Base-by-base conservation (phyloP, 2,329 filamentous ascomycete species). In the Pezicula carpinea region DNA sequence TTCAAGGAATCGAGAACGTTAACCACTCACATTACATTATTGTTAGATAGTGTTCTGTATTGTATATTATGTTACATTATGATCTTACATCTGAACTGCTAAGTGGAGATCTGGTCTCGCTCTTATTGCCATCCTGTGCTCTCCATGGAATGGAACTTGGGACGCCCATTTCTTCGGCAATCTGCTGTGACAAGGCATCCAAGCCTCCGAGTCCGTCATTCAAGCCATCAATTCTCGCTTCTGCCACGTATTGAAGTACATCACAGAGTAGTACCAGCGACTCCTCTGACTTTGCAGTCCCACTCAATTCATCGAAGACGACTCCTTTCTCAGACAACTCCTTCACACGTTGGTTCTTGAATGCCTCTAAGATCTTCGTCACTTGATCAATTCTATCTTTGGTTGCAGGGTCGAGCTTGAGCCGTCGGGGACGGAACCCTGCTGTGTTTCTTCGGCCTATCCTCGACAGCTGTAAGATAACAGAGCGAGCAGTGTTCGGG, bases 391-490 rank as follows among this genome's bases (percentile, higher is more conserved):
- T 66, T 42, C 72, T 71, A 39, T 69, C 67, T 53, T 71, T 70
- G 21, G 65, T 70, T 19, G 65, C 66, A 10, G 59, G 60, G 31
- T 66, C 65, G 18, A 71, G 52, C 18, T 70, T 66, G 6, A 70
- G 61, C 23, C 71, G 65, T 31, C 66, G 65, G 7, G 54, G 47
- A 17, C 52, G 52, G 29, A 47, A 31, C 1, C 51, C 66, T 59
- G 43, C 63, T 60, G 34, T 62, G 58, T 48, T 63, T 59, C 33
- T 62, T 50, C 43, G 59, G 35, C 36, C 61, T 35, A 64, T 60
- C 4, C 73, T 68, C 15, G 74, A 69, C 35, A 79, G 63, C 53
- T 76, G 71, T 32, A 77, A 63, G 23, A 75, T 61, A 46, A 79
- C 64, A 52, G 72, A 64, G 13, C 71, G 71, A 18, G 65, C 69